Conservation (phyloP, 257 asterid genomes). For the Datura wrightii region DNA sequence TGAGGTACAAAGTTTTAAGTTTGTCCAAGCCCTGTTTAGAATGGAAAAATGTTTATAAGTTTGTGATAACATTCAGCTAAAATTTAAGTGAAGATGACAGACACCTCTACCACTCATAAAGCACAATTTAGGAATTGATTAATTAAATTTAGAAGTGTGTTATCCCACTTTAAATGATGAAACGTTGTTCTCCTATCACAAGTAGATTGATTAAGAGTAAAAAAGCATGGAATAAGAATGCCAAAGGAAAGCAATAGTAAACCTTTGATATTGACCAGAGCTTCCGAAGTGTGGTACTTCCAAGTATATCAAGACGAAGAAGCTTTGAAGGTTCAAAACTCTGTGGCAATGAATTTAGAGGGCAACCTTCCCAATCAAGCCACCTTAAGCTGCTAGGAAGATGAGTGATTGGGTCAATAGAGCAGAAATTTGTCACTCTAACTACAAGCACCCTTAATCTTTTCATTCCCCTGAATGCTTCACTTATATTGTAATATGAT, state of each 20-base stretch:
- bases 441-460: slow-evolving; percentile 24
- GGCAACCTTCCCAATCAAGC: slow-evolving; percentile 27
- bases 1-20: slow-evolving; percentile 7
- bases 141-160: neutral
- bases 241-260: slow-evolving; percentile 7
- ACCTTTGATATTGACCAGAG: slow-evolving; percentile 29
- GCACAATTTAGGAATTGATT: neutral
- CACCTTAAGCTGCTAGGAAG: slow-evolving; percentile 29
- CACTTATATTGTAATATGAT: neutral
- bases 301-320: slow-evolving; percentile 26
- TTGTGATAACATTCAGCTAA: neutral
- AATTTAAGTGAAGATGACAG: neutral
- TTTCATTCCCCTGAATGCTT: slow-evolving; percentile 4
- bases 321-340: slow-evolving; percentile 27
- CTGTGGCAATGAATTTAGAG: slow-evolving; percentile 29
- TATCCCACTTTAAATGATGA: neutral
- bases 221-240: slow-evolving; percentile 24
- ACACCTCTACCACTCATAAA: slow-evolving; percentile 7
- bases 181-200: neutral
- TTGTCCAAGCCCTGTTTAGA: neutral
- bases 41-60: neutral
- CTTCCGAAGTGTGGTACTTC: neutral
- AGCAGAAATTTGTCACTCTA: neutral
- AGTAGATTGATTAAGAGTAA: neutral
- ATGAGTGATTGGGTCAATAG: slow-evolving; percentile 20